phyloP scores from a whole-genome alignment of 23 red algal genomes.

The Pyropia yezoensis region DNA sequence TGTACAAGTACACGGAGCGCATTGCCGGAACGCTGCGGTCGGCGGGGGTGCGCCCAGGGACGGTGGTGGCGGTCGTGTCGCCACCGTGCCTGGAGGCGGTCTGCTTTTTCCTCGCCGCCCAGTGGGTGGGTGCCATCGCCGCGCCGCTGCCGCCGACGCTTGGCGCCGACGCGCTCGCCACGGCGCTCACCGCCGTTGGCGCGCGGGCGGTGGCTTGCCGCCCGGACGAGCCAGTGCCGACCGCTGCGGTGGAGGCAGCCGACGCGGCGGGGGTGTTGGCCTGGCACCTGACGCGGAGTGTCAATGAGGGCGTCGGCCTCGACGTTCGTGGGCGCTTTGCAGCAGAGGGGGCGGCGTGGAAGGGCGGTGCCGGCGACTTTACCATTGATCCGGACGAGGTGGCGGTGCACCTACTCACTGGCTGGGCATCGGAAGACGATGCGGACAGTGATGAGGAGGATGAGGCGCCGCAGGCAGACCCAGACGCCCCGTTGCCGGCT shows the following conservation, averaged over 20 bases:
- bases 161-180: neutral
- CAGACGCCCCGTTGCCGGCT: no score
- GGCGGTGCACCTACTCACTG: neutral
- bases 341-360: neutral
- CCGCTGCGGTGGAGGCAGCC: neutral
- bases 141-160: neutral
- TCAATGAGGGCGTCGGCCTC: neutral
- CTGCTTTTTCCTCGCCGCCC: neutral
- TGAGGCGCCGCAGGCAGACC: no score
- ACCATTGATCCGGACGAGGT: neutral
- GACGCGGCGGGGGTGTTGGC: neutral
- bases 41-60: neutral
- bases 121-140: neutral
- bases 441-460: no score
- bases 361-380: neutral
- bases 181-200: neutral
- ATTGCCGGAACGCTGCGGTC: neutral
- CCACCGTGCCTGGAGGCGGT: neutral
- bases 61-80: slow-evolving; percentile 4
- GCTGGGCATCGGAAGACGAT: neutral
- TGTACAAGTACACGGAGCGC: neutral
- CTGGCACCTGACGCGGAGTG: neutral
- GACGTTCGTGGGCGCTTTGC: neutral
- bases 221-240: neutral
- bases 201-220: neutral